Percentiles rank a stretch among this genome's conserved stretches.
These are phyloP conservation scores for Aplosporella prunicola DNA, from an alignment of 2,329 filamentous ascomycete genomes.

Conservation along the genomic window DNA sequence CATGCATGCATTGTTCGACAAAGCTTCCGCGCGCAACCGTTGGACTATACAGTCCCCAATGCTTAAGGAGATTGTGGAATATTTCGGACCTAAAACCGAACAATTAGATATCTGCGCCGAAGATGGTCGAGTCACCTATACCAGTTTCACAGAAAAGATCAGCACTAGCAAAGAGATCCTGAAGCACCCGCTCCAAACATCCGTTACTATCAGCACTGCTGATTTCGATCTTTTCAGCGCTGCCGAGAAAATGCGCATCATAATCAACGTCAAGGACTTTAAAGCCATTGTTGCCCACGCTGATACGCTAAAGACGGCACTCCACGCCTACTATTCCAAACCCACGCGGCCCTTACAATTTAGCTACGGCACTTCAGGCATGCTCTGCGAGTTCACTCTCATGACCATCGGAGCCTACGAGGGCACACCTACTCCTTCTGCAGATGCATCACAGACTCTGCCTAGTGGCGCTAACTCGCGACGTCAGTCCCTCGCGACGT, in stretches of 20 bases:
- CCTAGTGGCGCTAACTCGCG: neutral
- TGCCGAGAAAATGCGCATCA: conserved; percentile 66
- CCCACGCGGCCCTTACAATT: conserved; percentile 65
- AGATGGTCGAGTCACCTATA: conserved; percentile 61
- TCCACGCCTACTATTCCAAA: conserved; percentile 60
- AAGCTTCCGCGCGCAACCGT: conserved; percentile 53
- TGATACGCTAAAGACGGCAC: conserved; percentile 54
- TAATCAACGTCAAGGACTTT: conserved; percentile 77
- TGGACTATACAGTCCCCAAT: conserved; percentile 66
- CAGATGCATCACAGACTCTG: conserved; percentile 14
- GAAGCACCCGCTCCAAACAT: conserved; percentile 72
- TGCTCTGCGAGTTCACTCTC: conserved; percentile 67
- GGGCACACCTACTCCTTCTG: neutral
- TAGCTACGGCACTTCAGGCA: conserved; percentile 57
- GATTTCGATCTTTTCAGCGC: conserved; percentile 69
- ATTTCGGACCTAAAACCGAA: conserved; percentile 72
- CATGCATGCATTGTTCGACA: conserved; percentile 67
- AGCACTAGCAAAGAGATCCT: conserved; percentile 62
- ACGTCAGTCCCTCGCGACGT: too few relatives aligned
- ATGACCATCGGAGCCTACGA: conserved; percentile 58
- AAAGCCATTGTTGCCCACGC: conserved; percentile 70
- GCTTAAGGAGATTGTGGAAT: conserved; percentile 66
- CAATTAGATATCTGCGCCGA: conserved; percentile 70
- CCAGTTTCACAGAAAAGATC: conserved; percentile 73
- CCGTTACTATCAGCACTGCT: conserved; percentile 64